Evolutionary conservation across 495 filamentous ascomycete species (phyloP).

Genomic region (Talaromyces wortmannii): DNA sequence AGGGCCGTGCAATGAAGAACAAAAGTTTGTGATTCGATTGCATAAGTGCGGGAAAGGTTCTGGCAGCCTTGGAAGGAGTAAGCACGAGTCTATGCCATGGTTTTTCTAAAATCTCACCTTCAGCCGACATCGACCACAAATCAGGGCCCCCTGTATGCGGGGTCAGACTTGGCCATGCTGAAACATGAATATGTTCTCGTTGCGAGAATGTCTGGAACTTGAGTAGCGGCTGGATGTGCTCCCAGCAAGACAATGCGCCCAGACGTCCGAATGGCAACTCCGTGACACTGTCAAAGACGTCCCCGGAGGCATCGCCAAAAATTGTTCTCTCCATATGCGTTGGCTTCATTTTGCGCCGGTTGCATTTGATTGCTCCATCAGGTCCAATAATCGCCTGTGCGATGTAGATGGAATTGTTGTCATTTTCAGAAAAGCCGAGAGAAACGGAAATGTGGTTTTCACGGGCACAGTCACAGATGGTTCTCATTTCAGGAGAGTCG

Average conservation of each 20-base stretch:
- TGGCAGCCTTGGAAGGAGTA: slow-evolving; percentile 18
- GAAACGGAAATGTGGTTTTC: slow-evolving; percentile 38
- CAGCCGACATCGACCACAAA: slow-evolving; percentile 27
- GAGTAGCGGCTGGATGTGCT: slow-evolving; percentile 53
- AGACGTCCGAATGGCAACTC: slow-evolving; percentile 36
- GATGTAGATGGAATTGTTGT: slow-evolving; percentile 45
- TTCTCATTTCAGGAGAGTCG: slow-evolving; percentile 39
- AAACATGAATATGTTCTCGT: slow-evolving; percentile 47
- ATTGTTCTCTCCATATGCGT: slow-evolving; percentile 59
- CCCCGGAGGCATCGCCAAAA: slow-evolving; percentile 47
- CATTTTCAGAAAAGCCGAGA: slow-evolving; percentile 48
- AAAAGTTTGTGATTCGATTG: slow-evolving; percentile 44
- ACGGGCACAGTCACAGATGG: slow-evolving; percentile 31
- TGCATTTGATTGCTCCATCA: slow-evolving; percentile 34
- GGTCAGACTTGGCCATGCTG: slow-evolving; percentile 47
- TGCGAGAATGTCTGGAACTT: slow-evolving; percentile 49
- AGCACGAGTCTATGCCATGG: background rate
- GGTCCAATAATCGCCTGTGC: slow-evolving; percentile 44
- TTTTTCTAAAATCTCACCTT: slow-evolving; percentile 17
- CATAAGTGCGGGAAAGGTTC: slow-evolving; percentile 38
- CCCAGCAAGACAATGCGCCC: slow-evolving; percentile 48
- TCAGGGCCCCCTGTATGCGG: slow-evolving; percentile 12
- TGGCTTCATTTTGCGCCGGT: slow-evolving; percentile 51
- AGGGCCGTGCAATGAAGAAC: slow-evolving; percentile 43
- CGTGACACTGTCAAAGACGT: slow-evolving; percentile 32